These are phyloP conservation scores for Puccinia sorghi DNA, from an alignment of 1,284 basidiomycete species.

Conservation along the genomic window DNA sequence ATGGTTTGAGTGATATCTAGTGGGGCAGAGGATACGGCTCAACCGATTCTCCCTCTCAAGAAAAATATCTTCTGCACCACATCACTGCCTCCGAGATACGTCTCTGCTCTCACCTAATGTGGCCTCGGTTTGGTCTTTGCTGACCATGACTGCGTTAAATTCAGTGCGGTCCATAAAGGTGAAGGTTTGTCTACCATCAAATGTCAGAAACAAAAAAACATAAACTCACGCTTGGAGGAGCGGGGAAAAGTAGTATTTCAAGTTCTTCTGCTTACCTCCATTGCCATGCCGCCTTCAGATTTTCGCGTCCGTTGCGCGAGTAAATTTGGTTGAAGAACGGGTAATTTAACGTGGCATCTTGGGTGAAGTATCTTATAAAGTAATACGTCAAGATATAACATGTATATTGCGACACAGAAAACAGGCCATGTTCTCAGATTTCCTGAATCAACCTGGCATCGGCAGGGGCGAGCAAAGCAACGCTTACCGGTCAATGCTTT, in stretches of 20 bases:
- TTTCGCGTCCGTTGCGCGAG: constrained; percentile 27
- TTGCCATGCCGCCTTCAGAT: constrained; percentile 39
- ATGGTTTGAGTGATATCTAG: constrained; percentile 20
- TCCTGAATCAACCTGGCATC: not conserved
- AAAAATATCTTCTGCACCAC: no score
- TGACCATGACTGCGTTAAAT: constrained; percentile 40
- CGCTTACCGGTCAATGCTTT: constrained; percentile 5
- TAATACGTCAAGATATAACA: no score
- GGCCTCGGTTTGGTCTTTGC: constrained; percentile 31
- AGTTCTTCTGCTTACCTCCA: constrained; percentile 1
- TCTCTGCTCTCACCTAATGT: constrained; percentile 4
- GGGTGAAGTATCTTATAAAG: constrained; percentile 31
- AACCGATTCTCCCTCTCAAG: not conserved
- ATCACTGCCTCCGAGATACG: not conserved
- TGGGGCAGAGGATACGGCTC: not conserved
- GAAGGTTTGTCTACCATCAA: constrained; percentile 1
- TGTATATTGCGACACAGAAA: no score
- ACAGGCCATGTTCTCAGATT: no score
- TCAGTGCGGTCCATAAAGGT: constrained; percentile 9
- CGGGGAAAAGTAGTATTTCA: not conserved
- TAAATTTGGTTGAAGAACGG: constrained; percentile 39
- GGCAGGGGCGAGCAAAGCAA: no score
- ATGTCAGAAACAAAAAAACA: not conserved
- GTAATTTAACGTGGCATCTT: constrained; percentile 26
- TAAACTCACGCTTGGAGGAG: not conserved